Evolutionary conservation across 495 filamentous ascomycete species (phyloP).

Genomic region (Penicilliopsis zonata): DNA sequence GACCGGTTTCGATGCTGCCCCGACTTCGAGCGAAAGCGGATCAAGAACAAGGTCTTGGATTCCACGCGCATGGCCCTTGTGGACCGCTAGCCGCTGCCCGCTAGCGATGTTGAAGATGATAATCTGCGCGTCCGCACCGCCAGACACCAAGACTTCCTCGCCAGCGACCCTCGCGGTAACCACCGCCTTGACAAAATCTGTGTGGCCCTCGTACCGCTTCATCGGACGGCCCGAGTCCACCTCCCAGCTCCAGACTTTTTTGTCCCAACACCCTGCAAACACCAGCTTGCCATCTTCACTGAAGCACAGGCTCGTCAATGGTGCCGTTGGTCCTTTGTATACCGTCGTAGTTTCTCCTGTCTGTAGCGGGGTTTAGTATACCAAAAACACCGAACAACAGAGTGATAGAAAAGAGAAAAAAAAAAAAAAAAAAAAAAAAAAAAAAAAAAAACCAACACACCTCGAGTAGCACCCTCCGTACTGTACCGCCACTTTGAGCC

Average conservation of each 20-base stretch:
- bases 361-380: no score
- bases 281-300: constrained; percentile 46
- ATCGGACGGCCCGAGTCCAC: constrained; percentile 37
- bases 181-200: constrained; percentile 82
- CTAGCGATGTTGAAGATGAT: constrained; percentile 67
- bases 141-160: constrained; percentile 64
- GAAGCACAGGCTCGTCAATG: constrained; percentile 66
- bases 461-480: constrained; percentile 60
- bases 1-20: constrained; percentile 32
- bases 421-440: constrained; percentile 2
- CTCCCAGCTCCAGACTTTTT: constrained; percentile 75
- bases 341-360: constrained; percentile 37
- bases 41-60: constrained; percentile 67
- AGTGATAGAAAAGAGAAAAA: no score
- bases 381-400: no score
- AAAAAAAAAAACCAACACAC: constrained; percentile 42
- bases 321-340: constrained; percentile 65
- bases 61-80: constrained; percentile 70
- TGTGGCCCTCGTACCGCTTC: constrained; percentile 61
- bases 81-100: constrained; percentile 53
- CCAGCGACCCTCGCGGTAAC: constrained; percentile 36
- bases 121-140: constrained; percentile 76
- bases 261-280: constrained; percentile 92
- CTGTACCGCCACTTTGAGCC: constrained; percentile 70
- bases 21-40: constrained; percentile 31